Percentiles rank a stretch among this genome's conserved stretches.
Evolutionary conservation across 805 yeast genomes (phyloP).

Genomic region (Ogataea philodendri): DNA sequence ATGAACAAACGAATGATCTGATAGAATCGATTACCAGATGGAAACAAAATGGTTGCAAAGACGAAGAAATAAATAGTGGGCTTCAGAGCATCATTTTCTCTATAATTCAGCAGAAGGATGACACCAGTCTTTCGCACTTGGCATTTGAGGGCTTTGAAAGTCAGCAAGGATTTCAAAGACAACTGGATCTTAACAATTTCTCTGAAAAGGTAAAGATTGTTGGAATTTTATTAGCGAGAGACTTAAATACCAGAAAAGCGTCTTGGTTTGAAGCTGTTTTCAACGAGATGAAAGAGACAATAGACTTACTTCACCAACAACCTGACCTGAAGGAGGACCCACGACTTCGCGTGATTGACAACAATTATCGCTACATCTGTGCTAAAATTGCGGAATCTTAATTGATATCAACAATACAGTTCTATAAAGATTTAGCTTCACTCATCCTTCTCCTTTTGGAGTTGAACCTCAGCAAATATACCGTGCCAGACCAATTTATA

Average conservation of each 20-base stretch:
- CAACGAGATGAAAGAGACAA: constrained; percentile 11
- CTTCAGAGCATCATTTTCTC: constrained; percentile 7
- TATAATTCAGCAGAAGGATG: constrained; percentile 6
- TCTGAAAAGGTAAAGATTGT: constrained; percentile 20
- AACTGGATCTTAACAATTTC: constrained; percentile 19
- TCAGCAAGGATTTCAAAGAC: constrained; percentile 1
- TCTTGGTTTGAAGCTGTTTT: constrained; percentile 15
- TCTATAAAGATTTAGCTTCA: constrained; percentile 2
- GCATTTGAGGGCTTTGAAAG: constrained; percentile 7
- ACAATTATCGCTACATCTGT: constrained; percentile 21
- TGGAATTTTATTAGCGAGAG: constrained; percentile 17
- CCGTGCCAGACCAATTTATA: constrained; percentile 59
- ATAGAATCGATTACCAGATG: not conserved
- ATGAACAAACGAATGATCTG: not conserved
- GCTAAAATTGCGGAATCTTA: constrained; percentile 14
- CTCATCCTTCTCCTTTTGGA: constrained; percentile 18
- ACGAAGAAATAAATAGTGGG: constrained; percentile 4
- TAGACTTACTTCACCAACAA: constrained; percentile 9
- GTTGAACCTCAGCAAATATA: constrained; percentile 49
- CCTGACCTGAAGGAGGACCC: constrained; percentile 6
- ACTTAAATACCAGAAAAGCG: constrained; percentile 2
- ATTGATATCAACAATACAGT: not conserved
- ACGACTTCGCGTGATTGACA: constrained; percentile 12
- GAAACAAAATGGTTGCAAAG: not conserved
- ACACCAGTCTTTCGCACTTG: constrained; percentile 3